Conservation (phyloP, 768 basidiomycete species). For the Polyporus arcularius region DNA sequence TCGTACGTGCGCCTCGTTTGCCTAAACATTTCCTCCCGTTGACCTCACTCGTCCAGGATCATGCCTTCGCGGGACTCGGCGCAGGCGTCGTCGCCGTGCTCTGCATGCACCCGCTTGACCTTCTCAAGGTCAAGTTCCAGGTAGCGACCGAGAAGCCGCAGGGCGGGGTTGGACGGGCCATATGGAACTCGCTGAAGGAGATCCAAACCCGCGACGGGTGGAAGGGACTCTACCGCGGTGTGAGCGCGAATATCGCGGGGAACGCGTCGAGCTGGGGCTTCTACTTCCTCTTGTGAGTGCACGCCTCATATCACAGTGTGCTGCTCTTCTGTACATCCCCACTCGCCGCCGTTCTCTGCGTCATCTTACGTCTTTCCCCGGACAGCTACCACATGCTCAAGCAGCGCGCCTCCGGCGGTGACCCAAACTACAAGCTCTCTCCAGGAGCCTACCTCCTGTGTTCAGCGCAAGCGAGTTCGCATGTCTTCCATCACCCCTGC, state of each 20-base stretch:
- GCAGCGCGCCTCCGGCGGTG: constrained; percentile 68
- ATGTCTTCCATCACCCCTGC: constrained; percentile 24
- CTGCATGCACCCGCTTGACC: constrained; percentile 96
- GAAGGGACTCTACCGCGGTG: constrained; percentile 86
- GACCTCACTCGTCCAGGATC: constrained; percentile 59
- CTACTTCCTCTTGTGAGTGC: constrained; percentile 93
- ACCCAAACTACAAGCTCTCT: constrained; percentile 66
- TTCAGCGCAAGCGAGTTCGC: constrained; percentile 96
- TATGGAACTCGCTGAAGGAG: constrained; percentile 72
- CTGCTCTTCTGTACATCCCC: neutral
- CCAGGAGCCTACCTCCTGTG: constrained; percentile 82
- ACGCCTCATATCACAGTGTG: neutral
- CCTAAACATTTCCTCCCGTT: neutral
- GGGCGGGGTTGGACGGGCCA: constrained; percentile 67
- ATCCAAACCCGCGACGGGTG: constrained; percentile 78
- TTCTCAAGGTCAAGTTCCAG: constrained; percentile 93
- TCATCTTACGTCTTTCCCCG: neutral
- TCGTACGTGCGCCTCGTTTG: constrained; percentile 21
- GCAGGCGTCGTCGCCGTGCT: constrained; percentile 92
- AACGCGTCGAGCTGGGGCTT: constrained; percentile 97
- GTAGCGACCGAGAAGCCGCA: constrained; percentile 69
- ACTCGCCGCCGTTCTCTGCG: neutral
- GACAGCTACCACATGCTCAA: constrained; percentile 92
- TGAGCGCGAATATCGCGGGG: constrained; percentile 89
- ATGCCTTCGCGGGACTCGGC: constrained; percentile 91